These are phyloP conservation scores for Stentor coeruleus DNA, from an alignment of 73 alveolate species.

Conservation along the genomic window DNA sequence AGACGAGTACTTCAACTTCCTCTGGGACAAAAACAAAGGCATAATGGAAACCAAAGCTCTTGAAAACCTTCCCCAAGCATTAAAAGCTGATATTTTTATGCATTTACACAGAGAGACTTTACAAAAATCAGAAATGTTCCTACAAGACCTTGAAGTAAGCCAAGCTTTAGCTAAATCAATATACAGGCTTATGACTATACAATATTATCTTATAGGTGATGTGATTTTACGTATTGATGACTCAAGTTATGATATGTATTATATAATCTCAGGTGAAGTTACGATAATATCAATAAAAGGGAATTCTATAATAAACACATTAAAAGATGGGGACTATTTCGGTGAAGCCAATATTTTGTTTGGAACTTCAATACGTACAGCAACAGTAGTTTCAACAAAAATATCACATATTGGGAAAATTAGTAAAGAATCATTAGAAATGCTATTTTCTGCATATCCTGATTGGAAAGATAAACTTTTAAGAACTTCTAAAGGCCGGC, in stretches of 20 bases:
- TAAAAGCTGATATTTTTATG: constrained; percentile 40
- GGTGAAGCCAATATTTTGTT: constrained; percentile 32
- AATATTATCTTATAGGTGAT: constrained; percentile 46
- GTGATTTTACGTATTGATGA: constrained; percentile 46
- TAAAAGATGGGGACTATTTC: constrained; percentile 49
- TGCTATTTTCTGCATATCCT: constrained; percentile 52
- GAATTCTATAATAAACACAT: constrained; percentile 28
- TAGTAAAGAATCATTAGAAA: constrained; percentile 23
- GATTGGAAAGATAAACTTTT: constrained; percentile 30
- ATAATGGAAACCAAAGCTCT: constrained; percentile 27
- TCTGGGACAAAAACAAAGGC: constrained; percentile 49
- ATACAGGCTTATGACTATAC: constrained; percentile 31
- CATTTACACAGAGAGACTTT: constrained; percentile 38
- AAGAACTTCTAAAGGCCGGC: constrained; percentile 27
- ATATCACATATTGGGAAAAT: neutral
- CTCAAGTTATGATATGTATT: constrained; percentile 33
- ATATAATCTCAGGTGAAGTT: constrained; percentile 59
- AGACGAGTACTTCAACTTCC: constrained; percentile 39
- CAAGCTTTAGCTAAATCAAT: constrained; percentile 36
- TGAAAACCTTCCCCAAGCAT: constrained; percentile 35
- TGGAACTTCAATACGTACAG: neutral
- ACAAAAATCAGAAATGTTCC: neutral
- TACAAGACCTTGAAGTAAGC: neutral
- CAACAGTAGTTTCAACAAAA: neutral
- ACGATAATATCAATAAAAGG: constrained; percentile 35